Percentiles rank a stretch among this genome's conserved stretches.
Evolutionary conservation across 805 yeast genomes (phyloP).

Genomic region (Blastobotrys muscicola): DNA sequence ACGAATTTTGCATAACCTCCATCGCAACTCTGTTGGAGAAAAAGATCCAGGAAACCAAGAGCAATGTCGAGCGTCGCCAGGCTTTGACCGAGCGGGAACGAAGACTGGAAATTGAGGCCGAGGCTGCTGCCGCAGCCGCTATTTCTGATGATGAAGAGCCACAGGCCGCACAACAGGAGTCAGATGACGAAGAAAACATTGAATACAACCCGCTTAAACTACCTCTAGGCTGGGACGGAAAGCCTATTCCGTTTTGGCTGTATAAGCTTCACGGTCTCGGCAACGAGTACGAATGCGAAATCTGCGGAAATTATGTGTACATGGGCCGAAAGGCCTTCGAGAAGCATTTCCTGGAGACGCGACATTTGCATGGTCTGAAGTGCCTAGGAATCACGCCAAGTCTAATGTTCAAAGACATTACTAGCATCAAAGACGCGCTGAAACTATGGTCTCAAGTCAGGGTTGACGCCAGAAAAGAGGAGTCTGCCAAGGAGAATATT

Average conservation of each 20-base stretch:
- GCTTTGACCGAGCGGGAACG: conserved; percentile 67
- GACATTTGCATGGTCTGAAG: conserved; percentile 64
- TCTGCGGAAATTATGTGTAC: conserved; percentile 69
- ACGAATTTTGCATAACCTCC: conserved; percentile 34
- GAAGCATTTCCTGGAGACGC: conserved; percentile 61
- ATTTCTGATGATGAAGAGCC: conserved; percentile 6
- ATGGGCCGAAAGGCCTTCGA: conserved; percentile 66
- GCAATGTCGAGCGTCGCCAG: conserved; percentile 49
- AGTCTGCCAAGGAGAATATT: conserved; percentile 40
- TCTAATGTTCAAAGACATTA: conserved; percentile 51
- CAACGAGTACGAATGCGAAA: conserved; percentile 64
- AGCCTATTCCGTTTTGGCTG: conserved; percentile 89
- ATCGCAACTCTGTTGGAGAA: conserved; percentile 32
- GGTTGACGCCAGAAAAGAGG: conserved; percentile 29
- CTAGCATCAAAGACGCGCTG: conserved; percentile 58
- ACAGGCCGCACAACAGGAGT: conserved; percentile 19
- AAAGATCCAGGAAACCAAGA: conserved; percentile 41
- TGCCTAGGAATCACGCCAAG: conserved; percentile 62
- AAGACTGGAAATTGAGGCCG: conserved; percentile 41
- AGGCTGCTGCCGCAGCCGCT: conserved; percentile 6
- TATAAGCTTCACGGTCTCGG: conserved; percentile 83
- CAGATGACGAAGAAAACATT: conserved; percentile 28
- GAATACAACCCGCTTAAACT: conserved; percentile 43
- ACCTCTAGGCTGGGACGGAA: conserved; percentile 82
- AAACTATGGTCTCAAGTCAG: conserved; percentile 43